These are phyloP conservation scores for Colletotrichum truncatum DNA, from an alignment of 2,329 filamentous ascomycete genomes.

Conservation along the genomic window DNA sequence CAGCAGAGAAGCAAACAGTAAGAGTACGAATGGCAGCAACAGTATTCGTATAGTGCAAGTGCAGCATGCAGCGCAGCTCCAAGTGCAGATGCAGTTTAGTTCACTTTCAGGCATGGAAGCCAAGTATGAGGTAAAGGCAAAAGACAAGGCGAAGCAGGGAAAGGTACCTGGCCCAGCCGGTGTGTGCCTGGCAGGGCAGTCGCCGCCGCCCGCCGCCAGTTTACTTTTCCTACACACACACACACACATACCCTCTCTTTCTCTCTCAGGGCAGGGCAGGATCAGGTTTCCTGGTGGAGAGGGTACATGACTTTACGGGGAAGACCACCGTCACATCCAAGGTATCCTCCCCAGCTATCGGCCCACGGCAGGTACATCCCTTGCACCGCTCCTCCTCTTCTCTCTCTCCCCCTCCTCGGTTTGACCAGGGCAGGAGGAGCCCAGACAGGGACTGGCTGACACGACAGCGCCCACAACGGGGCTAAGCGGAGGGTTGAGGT, in stretches of 20 bases:
- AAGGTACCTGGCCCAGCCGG: not conserved
- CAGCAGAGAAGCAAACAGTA: not conserved
- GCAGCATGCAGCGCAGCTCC: not conserved
- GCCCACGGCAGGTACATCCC: not conserved
- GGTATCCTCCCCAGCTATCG: not conserved
- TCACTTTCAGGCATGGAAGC: not conserved
- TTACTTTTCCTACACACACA: too few species aligned
- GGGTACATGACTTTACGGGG: slow-evolving; percentile 12
- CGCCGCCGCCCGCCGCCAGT: slow-evolving; percentile 1
- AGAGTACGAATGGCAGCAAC: not conserved
- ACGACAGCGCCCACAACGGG: slow-evolving; percentile 23
- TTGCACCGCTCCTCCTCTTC: not conserved
- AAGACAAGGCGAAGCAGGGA: not conserved
- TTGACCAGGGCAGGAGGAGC: not conserved
- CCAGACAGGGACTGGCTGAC: slow-evolving; percentile 23
- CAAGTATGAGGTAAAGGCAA: slow-evolving; percentile 3
- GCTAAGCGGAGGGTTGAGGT: slow-evolving; percentile 26
- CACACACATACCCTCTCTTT: too few species aligned
- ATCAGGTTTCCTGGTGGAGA: slow-evolving; percentile 16
- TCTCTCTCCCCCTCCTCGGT: not conserved
- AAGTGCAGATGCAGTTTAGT: not conserved
- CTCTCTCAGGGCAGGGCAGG: not conserved
- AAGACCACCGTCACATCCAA: not conserved
- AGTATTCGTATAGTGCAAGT: not conserved
- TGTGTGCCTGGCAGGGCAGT: too few species aligned